Evolutionary conservation across 2,329 filamentous ascomycete genomes (phyloP).

Genomic region (Colletotrichum sp.): DNA sequence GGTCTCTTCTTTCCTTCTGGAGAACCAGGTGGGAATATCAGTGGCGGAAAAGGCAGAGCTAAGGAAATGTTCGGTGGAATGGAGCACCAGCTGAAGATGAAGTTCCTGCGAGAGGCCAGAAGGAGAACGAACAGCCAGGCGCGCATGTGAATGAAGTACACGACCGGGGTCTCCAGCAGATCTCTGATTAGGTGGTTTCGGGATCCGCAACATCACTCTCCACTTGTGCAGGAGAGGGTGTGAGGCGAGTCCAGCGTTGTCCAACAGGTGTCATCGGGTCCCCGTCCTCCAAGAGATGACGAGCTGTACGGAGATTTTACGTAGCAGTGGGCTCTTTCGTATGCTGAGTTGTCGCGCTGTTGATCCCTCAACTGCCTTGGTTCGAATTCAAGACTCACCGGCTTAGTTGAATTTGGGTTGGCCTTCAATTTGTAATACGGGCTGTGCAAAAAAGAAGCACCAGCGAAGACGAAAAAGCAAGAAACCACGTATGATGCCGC

Average conservation of each 20-base stretch:
- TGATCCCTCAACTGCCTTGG: neutral
- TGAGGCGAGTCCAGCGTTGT: neutral
- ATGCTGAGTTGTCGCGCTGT: neutral
- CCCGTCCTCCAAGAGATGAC: neutral
- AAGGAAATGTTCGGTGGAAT: neutral
- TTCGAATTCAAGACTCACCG: neutral
- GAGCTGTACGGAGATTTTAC: neutral
- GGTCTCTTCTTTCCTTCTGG: neutral
- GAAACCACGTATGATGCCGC: neutral
- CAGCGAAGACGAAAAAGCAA: neutral
- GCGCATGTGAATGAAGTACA: neutral
- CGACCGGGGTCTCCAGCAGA: neutral
- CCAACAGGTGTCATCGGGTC: neutral
- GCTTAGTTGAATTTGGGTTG: neutral
- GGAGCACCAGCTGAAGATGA: neutral
- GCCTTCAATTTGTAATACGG: neutral
- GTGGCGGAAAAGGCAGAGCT: neutral
- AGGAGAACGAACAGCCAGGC: neutral
- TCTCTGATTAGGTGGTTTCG: constrained; percentile 6
- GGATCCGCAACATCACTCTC: neutral
- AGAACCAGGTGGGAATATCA: neutral
- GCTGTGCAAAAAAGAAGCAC: neutral
- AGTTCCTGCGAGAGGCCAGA: neutral
- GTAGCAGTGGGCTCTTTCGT: neutral
- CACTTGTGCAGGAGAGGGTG: neutral